These are phyloP conservation scores for Trichoderma brevicompactum DNA, from an alignment of 2,329 filamentous ascomycete species.

Conservation along the genomic window DNA sequence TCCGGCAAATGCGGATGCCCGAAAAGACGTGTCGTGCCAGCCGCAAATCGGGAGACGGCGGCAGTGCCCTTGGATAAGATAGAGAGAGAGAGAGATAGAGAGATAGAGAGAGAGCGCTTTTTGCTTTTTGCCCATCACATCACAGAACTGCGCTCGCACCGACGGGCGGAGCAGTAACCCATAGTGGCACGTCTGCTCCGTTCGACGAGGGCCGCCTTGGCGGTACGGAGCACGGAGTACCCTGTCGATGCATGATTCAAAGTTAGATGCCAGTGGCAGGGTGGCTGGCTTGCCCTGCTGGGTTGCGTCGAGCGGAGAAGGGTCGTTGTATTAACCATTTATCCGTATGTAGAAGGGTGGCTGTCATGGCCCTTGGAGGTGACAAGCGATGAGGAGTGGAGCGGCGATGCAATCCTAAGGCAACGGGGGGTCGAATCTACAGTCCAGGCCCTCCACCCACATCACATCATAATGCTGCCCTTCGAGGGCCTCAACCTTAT, in stretches of 20 bases:
- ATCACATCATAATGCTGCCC: constrained; percentile 10
- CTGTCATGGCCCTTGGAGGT: not conserved
- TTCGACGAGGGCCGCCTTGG: not conserved
- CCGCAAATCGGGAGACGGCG: not conserved
- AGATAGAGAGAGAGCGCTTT: too few relatives aligned
- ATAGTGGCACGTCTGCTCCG: constrained; percentile 13
- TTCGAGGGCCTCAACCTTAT: constrained; percentile 7
- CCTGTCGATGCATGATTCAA: constrained; percentile 22
- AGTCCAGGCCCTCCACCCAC: constrained; percentile 7
- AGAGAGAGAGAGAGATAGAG: too few relatives aligned
- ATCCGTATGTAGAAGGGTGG: constrained; percentile 9
- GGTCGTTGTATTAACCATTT: constrained; percentile 6
- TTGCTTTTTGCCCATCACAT: not conserved
- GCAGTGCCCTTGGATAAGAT: too few relatives aligned
- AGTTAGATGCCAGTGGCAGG: constrained; percentile 10
- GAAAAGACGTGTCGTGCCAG: not conserved
- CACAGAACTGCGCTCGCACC: not conserved
- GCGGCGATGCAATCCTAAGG: constrained; percentile 3
- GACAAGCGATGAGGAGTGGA: constrained; percentile 3
- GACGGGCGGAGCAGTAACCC: constrained; percentile 14
- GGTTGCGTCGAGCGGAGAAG: not conserved
- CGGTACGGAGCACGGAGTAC: not conserved
- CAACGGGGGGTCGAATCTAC: not conserved
- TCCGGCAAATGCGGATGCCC: constrained; percentile 1
- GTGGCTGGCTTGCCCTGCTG: not conserved